Conservation (phyloP, 805 yeast genomes). For the Candida hungchunana region DNA sequence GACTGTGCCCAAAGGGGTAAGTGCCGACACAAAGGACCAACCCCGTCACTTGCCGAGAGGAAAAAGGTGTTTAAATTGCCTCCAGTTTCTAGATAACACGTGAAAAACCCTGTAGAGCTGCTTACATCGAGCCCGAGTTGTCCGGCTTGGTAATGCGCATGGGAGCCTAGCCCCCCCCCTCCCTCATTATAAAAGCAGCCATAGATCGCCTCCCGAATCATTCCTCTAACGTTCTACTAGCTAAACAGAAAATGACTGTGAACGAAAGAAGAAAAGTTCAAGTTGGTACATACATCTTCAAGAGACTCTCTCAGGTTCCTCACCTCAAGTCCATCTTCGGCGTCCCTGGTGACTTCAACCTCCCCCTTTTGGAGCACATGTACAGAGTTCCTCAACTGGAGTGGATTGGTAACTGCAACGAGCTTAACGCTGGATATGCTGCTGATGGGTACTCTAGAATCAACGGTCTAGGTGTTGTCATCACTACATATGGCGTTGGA, state of each 20-base stretch:
- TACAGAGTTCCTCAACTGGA: slow-evolving; percentile 45
- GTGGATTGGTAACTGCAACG: slow-evolving; percentile 86
- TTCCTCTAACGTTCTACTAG: too few relatives aligned
- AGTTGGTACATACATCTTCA: slow-evolving; percentile 61
- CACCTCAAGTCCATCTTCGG: slow-evolving; percentile 60
- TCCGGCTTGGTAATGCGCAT: too few relatives aligned
- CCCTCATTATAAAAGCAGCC: too few relatives aligned
- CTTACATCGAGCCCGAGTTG: too few relatives aligned
- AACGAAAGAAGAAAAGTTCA: slow-evolving; percentile 30
- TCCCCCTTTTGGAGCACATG: slow-evolving; percentile 61
- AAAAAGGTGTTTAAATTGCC: too few relatives aligned
- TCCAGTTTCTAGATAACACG: too few relatives aligned
- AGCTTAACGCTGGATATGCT: slow-evolving; percentile 85
- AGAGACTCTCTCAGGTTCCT: slow-evolving; percentile 49
- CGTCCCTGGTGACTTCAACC: slow-evolving; percentile 71
- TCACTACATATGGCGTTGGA: slow-evolving; percentile 82
- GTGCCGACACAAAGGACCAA: too few relatives aligned
- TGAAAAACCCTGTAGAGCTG: too few relatives aligned
- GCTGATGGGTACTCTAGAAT: slow-evolving; percentile 82
- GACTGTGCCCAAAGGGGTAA: too few relatives aligned
- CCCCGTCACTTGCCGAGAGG: too few relatives aligned
- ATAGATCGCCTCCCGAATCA: too few relatives aligned
- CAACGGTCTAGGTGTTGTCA: slow-evolving; percentile 32
- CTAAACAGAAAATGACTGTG: slow-evolving; percentile 18
- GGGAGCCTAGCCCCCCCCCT: too few relatives aligned